Evolutionary conservation across 1,139 yeast genomes (phyloP).

Genomic region (Geotrichum histeridarum): DNA sequence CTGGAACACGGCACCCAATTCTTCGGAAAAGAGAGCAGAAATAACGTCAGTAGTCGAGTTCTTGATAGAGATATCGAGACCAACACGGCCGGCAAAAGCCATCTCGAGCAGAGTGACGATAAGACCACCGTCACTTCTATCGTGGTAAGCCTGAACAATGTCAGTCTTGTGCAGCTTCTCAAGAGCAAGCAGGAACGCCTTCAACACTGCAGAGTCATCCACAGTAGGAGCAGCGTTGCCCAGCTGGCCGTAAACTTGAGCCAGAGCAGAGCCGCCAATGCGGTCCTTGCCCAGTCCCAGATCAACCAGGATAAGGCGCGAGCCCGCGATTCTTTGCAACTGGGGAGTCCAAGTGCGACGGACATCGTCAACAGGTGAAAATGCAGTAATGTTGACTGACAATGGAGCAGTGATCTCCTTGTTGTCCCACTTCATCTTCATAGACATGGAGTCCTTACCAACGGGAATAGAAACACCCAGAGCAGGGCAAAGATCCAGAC

Average conservation of each 20-base stretch:
- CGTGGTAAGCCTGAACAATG: slow-evolving; percentile 84
- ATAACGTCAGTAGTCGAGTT: slow-evolving; percentile 32
- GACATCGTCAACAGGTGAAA: slow-evolving; percentile 80
- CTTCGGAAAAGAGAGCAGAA: slow-evolving; percentile 71
- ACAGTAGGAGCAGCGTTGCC: slow-evolving; percentile 85
- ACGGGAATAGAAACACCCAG: slow-evolving; percentile 92
- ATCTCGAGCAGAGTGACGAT: slow-evolving; percentile 81
- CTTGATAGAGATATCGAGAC: slow-evolving; percentile 48
- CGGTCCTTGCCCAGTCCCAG: slow-evolving; percentile 54
- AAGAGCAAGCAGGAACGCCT: slow-evolving; percentile 64
- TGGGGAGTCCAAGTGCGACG: slow-evolving; percentile 95
- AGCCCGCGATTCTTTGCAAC: slow-evolving; percentile 45
- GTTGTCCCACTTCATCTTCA: slow-evolving; percentile 91
- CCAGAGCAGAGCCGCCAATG: slow-evolving; percentile 90
- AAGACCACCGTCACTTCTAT: slow-evolving; percentile 95
- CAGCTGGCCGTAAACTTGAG: slow-evolving; percentile 85
- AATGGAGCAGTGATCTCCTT: slow-evolving; percentile 93
- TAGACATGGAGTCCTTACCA: slow-evolving; percentile 98
- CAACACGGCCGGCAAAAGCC: slow-evolving; percentile 96
- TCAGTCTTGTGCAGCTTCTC: slow-evolving; percentile 60
- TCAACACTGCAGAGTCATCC: slow-evolving; percentile 58
- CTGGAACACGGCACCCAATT: slow-evolving; percentile 95
- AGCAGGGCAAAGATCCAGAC: slow-evolving; percentile 89
- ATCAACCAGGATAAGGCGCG: slow-evolving; percentile 75
- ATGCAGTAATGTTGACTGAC: slow-evolving; percentile 88